Evolutionary conservation across 192 early-diverging fungal genomes (phyloP).

Genomic region (Martensiomyces pterosporus): DNA sequence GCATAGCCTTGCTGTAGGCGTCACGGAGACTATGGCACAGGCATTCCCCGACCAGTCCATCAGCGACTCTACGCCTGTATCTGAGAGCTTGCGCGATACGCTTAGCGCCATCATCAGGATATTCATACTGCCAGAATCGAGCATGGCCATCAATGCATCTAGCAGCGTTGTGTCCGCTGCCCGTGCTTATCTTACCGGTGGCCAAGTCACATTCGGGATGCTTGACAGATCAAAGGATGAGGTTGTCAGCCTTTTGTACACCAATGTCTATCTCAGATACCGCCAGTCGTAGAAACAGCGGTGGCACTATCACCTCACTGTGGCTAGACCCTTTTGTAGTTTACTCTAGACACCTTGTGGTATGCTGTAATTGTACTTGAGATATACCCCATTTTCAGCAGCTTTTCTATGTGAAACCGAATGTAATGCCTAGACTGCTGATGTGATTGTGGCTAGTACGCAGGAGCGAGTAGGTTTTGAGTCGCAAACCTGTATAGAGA

Average conservation of each 20-base stretch:
- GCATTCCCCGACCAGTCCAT: slow-evolving; percentile 15
- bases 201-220: slow-evolving; percentile 11
- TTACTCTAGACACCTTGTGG: too few species aligned
- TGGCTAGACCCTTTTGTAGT: too few species aligned
- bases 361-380: too few species aligned
- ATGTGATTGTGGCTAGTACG: too few species aligned
- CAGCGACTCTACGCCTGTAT: slow-evolving; percentile 3
- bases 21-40: slow-evolving; percentile 13
- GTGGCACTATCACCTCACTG: too few species aligned
- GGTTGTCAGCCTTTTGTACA: slow-evolving; percentile 28
- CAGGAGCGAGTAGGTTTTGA: too few species aligned
- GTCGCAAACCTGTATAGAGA: too few species aligned
- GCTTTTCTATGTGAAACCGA: too few species aligned
- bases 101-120: slow-evolving; percentile 22
- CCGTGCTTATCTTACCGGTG: slow-evolving; percentile 15
- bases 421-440: too few species aligned
- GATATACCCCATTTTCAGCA: too few species aligned
- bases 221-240: slow-evolving; percentile 24
- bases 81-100: slow-evolving; percentile 16
- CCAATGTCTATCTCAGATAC: slow-evolving; percentile 31
- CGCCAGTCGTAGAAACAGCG: slow-evolving; percentile 10
- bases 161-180: slow-evolving; percentile 2
- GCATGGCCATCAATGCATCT: slow-evolving; percentile 22
- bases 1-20: slow-evolving; percentile 12
- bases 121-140: slow-evolving; percentile 26